These are phyloP conservation scores for Raphanus sativus DNA, from an alignment of 345 rosid species.

Conservation along the genomic window DNA sequence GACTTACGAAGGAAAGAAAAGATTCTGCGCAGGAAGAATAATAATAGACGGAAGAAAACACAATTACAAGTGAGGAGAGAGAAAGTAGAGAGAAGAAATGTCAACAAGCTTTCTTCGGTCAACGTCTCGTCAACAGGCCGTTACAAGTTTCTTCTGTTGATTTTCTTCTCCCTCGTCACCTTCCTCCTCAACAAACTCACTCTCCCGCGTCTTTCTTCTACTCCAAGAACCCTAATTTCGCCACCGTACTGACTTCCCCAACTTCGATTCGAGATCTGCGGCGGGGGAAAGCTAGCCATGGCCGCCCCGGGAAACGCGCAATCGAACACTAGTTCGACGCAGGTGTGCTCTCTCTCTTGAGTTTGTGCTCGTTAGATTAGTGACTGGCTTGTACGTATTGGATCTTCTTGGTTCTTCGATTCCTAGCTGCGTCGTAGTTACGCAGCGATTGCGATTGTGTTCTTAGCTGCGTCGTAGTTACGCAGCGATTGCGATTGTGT, in stretches of 20 bases:
- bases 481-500: too few relatives aligned
- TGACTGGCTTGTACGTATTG: background rate
- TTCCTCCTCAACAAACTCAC: background rate
- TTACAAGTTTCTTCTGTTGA: conserved; percentile 61
- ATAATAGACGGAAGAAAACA: conserved; percentile 21
- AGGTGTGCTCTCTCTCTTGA: conserved; percentile 46
- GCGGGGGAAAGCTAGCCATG: conserved; percentile 46
- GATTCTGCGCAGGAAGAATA: conserved; percentile 31
- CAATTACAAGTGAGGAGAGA: conserved; percentile 12
- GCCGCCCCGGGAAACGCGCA: conserved; percentile 54
- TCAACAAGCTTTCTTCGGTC: conserved; percentile 35
- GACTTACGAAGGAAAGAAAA: background rate
- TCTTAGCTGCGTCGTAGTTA: too few relatives aligned
- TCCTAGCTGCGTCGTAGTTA: too few relatives aligned
- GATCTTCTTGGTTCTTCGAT: conserved; percentile 2
- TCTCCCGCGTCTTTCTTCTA: conserved; percentile 36
- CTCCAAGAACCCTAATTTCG: conserved; percentile 53
- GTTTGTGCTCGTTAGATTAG: conserved; percentile 1
- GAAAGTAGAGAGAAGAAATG: conserved; percentile 9
- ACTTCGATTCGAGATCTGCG: conserved; percentile 26
- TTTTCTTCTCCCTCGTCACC: background rate
- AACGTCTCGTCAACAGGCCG: conserved; percentile 46
- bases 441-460: too few relatives aligned
- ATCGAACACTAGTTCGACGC: conserved; percentile 62
- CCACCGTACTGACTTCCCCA: conserved; percentile 20